A percentile compares a stretch with the other conserved stretches of the same genome.
Evolutionary conservation across 192 early-diverging fungal species (phyloP).

Genomic region (Rhizophagus sp.): DNA sequence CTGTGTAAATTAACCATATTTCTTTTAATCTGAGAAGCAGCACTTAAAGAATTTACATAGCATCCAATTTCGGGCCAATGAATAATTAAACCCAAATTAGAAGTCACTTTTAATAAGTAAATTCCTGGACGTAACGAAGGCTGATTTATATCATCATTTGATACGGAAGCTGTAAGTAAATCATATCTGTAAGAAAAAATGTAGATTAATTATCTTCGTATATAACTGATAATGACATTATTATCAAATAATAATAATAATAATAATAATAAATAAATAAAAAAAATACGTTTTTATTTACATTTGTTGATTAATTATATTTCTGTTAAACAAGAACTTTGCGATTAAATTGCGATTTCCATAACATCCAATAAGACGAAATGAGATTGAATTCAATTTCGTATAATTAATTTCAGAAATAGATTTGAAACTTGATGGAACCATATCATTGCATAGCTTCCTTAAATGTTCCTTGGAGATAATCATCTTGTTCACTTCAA

Average conservation of each 20-base stretch:
- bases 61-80: slow-evolving; percentile 26
- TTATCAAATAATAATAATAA: not conserved
- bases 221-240: not conserved
- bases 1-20: slow-evolving; percentile 34
- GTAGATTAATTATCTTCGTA: not conserved
- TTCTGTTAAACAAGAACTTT: not conserved
- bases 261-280: too few species aligned
- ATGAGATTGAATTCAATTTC: not conserved
- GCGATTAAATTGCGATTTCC: slow-evolving; percentile 1
- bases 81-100: slow-evolving; percentile 22
- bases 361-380: slow-evolving; percentile 22
- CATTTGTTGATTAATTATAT: not conserved
- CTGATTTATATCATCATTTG: not conserved
- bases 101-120: slow-evolving; percentile 7
- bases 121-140: slow-evolving; percentile 3
- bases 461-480: not conserved
- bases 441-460: not conserved
- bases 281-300: not conserved
- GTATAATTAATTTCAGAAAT: slow-evolving; percentile 17
- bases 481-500: not conserved
- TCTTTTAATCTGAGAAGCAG: slow-evolving; percentile 20
- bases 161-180: not conserved
- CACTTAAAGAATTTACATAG: slow-evolving; percentile 18
- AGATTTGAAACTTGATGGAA: not conserved
- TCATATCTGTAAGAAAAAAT: not conserved